Conservation (phyloP, 1,139 yeast genomes). For the Geotrichum australiense region DNA sequence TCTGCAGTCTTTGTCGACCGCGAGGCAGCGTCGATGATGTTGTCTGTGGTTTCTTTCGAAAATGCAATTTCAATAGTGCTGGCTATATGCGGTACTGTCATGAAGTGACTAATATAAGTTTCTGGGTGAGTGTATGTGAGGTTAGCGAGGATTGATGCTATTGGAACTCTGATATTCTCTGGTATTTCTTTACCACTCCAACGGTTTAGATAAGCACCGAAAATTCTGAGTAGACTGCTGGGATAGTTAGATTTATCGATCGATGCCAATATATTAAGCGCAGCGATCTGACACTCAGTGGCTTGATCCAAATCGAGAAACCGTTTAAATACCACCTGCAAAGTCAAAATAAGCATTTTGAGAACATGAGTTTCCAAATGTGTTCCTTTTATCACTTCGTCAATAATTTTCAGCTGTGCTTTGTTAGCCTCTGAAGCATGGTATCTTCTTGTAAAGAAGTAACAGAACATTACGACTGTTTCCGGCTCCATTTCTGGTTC, state of each 20-base stretch:
- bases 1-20: too few species aligned
- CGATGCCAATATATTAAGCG: background rate
- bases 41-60: too few species aligned
- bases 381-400: background rate
- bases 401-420: background rate
- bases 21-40: too few species aligned
- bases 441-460: slow-evolving; percentile 19
- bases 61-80: too few species aligned
- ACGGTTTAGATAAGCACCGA: background rate
- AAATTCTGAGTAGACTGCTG: background rate
- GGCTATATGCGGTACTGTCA: too few species aligned
- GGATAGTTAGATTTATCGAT: background rate
- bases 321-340: slow-evolving; percentile 1
- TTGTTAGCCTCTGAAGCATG: slow-evolving; percentile 13
- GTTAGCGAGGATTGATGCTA: too few species aligned
- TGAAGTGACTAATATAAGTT: too few species aligned
- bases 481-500: background rate
- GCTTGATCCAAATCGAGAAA: background rate
- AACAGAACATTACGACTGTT: slow-evolving; percentile 11
- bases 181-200: too few species aligned
- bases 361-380: background rate
- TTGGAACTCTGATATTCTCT: too few species aligned
- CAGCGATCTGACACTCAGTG: slow-evolving; percentile 4
- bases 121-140: too few species aligned
- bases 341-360: background rate